Evolutionary conservation across 2,329 filamentous ascomycete species (phyloP).

Genomic region (Colletotrichum agaves): DNA sequence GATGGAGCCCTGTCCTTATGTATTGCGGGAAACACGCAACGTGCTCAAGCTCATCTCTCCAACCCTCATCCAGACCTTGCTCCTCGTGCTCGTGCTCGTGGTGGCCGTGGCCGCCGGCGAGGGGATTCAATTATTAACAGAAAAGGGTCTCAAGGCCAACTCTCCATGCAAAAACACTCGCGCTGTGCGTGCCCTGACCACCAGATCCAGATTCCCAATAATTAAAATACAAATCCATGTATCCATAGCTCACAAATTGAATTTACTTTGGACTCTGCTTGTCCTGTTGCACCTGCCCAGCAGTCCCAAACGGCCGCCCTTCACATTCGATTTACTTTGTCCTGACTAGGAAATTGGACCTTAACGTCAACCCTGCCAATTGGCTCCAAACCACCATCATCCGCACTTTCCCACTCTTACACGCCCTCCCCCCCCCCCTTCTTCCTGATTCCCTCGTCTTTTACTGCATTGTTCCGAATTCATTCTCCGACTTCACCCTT

Average conservation of each 20-base stretch:
- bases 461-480: neutral
- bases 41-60: slow-evolving; percentile 4
- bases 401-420: slow-evolving; percentile 1
- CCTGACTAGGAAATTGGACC: neutral
- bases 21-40: slow-evolving; percentile 32
- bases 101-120: slow-evolving; percentile 31
- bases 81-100: neutral
- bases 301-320: neutral
- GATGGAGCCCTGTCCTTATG: slow-evolving; percentile 24
- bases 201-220: slow-evolving; percentile 3
- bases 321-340: neutral
- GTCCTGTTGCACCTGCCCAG: slow-evolving; percentile 12
- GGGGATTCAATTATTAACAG: slow-evolving; percentile 37
- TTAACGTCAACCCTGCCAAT: neutral
- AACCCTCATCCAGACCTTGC: slow-evolving; percentile 2
- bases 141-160: slow-evolving; percentile 21
- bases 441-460: neutral
- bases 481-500: neutral
- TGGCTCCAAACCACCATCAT: neutral
- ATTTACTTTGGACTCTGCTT: slow-evolving; percentile 20
- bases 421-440: neutral
- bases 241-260: neutral
- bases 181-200: slow-evolving; percentile 28
- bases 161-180: slow-evolving; percentile 6
- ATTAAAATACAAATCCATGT: slow-evolving; percentile 32